Evolutionary conservation across 2,329 filamentous ascomycete genomes (phyloP).

Genomic region (Lasiodiplodia hormozganensis): DNA sequence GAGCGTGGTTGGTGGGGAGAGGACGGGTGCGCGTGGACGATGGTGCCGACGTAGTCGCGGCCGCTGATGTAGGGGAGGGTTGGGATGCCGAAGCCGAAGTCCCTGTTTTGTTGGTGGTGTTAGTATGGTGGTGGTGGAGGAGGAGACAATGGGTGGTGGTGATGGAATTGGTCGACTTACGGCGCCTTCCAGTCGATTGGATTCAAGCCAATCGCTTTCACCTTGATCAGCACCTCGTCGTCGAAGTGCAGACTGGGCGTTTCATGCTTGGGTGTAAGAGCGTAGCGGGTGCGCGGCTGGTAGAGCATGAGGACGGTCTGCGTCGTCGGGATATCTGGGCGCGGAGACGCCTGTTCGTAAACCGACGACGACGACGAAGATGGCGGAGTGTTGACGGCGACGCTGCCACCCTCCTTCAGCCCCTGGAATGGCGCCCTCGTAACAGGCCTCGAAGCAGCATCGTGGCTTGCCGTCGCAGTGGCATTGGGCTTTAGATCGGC

Average conservation of each 20-base stretch:
- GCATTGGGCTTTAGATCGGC: slow-evolving; percentile 19
- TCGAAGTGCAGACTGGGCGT: not conserved
- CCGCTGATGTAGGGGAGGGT: slow-evolving; percentile 72
- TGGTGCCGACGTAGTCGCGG: slow-evolving; percentile 71
- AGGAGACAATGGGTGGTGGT: not conserved
- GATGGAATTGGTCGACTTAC: slow-evolving; percentile 52
- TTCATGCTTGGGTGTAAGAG: slow-evolving; percentile 19
- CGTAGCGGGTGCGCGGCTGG: slow-evolving; percentile 19
- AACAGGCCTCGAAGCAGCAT: not conserved
- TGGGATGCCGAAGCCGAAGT: slow-evolving; percentile 74
- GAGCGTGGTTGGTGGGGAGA: slow-evolving; percentile 31
- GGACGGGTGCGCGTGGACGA: slow-evolving; percentile 57
- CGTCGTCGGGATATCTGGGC: not conserved
- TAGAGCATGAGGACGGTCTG: slow-evolving; percentile 26
- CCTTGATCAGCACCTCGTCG: slow-evolving; percentile 67
- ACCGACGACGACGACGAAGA: not conserved
- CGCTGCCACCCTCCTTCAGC: not conserved
- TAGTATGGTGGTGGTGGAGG: not conserved
- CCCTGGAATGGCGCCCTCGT: not conserved
- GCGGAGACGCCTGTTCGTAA: not conserved
- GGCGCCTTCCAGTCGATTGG: slow-evolving; percentile 79
- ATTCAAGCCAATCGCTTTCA: slow-evolving; percentile 72
- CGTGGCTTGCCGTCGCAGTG: not conserved
- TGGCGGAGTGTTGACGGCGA: not conserved
- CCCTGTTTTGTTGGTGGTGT: slow-evolving; percentile 38